These are phyloP conservation scores for Dendrobium catenatum DNA, from an alignment of 106 monocot species.

Conservation along the genomic window DNA sequence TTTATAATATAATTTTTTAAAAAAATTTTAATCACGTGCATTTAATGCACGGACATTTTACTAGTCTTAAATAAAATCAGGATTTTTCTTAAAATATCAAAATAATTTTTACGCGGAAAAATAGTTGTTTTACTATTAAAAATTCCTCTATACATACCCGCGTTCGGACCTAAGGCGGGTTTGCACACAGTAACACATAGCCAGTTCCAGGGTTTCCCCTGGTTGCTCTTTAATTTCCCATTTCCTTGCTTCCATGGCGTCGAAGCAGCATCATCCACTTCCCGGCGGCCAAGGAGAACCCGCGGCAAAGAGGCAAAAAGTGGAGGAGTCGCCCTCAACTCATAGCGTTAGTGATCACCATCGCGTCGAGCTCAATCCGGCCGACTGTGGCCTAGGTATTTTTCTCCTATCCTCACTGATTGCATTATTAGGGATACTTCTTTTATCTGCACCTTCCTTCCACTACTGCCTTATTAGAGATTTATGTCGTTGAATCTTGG, in stretches of 20 bases:
- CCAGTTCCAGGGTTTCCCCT: too few relatives aligned
- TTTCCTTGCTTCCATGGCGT: constrained; percentile 7
- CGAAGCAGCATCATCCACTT: constrained; percentile 16
- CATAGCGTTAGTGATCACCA: background rate
- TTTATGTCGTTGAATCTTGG: background rate
- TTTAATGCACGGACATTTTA: too few relatives aligned
- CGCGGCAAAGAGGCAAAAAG: constrained; percentile 20
- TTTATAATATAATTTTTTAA: too few relatives aligned
- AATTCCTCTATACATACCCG: too few relatives aligned
- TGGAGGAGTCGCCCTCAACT: constrained; percentile 5
- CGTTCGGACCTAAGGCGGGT: too few relatives aligned
- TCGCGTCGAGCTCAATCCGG: constrained; percentile 53
- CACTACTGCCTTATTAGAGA: background rate
- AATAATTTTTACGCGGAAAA: too few relatives aligned
- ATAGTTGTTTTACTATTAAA: too few relatives aligned
- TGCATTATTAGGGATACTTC: background rate
- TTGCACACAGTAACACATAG: too few relatives aligned
- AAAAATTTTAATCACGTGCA: too few relatives aligned
- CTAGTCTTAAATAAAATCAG: too few relatives aligned
- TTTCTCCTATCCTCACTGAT: background rate
- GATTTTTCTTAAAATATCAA: too few relatives aligned
- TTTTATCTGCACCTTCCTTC: background rate
- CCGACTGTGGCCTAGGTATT: constrained; percentile 64
- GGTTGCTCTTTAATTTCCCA: too few relatives aligned
- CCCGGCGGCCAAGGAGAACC: constrained; percentile 14